Base-by-base conservation (phyloP, 371 early-diverging fungal species). In the Ecytonucleospora hepatopenaei region DNA sequence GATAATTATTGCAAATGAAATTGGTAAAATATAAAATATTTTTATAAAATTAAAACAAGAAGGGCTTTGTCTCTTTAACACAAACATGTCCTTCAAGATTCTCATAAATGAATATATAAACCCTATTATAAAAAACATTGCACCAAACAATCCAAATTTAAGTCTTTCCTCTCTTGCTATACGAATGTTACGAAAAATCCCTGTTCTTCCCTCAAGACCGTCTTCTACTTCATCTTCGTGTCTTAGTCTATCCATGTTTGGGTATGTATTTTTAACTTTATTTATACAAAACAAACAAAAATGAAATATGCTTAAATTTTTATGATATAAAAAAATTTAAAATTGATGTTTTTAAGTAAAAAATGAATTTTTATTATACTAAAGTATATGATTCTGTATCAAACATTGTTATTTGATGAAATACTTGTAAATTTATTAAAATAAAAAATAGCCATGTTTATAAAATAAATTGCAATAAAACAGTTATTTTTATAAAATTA, bases 21-120 rank as follows among this genome's bases (percentile, higher is more conserved):
- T 62, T 0, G 70, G 78, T 34, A 74, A 71, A 2, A 80, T 69
- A 27, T 71, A 67, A 35, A 78, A 68, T 35, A 76, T 72, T 48
- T 78, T 80, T 32, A 81, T 69, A 54, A 67, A 77, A 30, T 65
- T 48, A 31, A 81, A 77, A 55, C 77, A 72, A 27, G 69, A 69
- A 1, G 78, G 75, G 48, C 72, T 71, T 71, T 75, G 78, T 61
- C 78, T 67, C 21, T 59, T 67, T 35, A 79, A 71, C 24, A 81
- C 75, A 57, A 76, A 73, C 21, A 59, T 69, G 66, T 81, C 81
- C 62, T 81, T 81, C 30, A 78, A 56, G 48, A 81, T 82, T 67
- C 81, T 73, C 58, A 78, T 71, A 55, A 81, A 68, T 19, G 79
- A 77, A 61, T 81, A 81, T 62, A 78, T 71, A 30, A 73, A 71